Evolutionary conservation across 768 basidiomycete species (phyloP).

Genomic region (Symmetrospora coprosmae): DNA sequence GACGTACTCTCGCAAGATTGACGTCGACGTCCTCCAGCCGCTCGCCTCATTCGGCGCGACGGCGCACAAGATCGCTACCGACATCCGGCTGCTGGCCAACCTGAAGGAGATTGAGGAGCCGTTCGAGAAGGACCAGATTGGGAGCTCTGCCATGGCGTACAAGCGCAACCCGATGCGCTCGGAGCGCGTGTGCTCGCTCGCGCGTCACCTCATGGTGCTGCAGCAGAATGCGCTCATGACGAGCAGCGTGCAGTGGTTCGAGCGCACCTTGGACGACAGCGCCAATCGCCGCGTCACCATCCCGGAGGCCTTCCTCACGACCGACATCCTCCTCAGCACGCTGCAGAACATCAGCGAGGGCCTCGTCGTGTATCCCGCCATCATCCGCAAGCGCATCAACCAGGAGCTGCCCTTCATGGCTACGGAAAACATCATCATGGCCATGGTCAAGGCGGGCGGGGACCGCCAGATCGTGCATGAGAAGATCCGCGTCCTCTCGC

Average conservation of each 20-base stretch:
- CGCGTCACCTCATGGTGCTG: conserved; percentile 88
- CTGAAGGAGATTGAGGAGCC: conserved; percentile 99
- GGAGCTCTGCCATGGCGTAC: conserved; percentile 87
- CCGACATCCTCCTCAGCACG: conserved; percentile 88
- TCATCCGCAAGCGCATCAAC: conserved; percentile 76
- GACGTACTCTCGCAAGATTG: conserved; percentile 96
- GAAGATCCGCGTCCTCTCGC: conserved; percentile 83
- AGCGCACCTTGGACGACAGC: conserved; percentile 92
- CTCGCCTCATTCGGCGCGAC: conserved; percentile 79
- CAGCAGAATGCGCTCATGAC: conserved; percentile 97
- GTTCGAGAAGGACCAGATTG: conserved; percentile 96
- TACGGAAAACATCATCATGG: conserved; percentile 99
- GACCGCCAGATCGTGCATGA: conserved; percentile 96
- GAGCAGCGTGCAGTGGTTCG: conserved; percentile 89
- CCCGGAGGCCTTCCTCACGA: conserved; percentile 91
- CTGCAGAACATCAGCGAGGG: conserved; percentile 95
- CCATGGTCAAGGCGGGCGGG: conserved; percentile 73
- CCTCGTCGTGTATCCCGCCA: conserved; percentile 95
- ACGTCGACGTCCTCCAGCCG: conserved; percentile 77
- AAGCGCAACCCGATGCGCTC: conserved; percentile 99
- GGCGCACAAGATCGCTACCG: conserved; percentile 94
- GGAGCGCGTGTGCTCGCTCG: conserved; percentile 87
- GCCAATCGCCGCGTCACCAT: conserved; percentile 93
- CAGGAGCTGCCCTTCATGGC: conserved; percentile 99
- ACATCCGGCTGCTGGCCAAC: conserved; percentile 82